Evolutionary conservation across 345 rosid genomes (phyloP).

Genomic region (Excoecaria cochinchinensis): DNA sequence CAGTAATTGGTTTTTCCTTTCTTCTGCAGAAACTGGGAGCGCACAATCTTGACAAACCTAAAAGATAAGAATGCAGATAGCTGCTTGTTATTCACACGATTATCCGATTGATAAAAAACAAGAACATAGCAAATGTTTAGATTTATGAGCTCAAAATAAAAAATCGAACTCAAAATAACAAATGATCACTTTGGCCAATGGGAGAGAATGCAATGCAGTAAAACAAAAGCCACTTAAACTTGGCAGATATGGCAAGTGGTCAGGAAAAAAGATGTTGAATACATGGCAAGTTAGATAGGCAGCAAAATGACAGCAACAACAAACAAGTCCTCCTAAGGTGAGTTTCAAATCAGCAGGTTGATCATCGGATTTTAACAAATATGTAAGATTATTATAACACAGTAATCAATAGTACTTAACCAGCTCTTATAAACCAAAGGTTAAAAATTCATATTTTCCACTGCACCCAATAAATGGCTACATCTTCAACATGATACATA

Average conservation of each 20-base stretch:
- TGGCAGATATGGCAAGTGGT: not conserved
- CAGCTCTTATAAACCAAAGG: too few relatives aligned
- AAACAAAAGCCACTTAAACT: not conserved
- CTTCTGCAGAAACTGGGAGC: conserved; percentile 35
- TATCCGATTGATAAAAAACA: not conserved
- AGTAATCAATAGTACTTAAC: not conserved
- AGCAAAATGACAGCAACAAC: not conserved
- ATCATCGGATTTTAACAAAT: not conserved
- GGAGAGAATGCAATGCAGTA: not conserved
- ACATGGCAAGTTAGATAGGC: not conserved
- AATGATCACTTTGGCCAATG: not conserved
- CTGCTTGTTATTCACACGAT: not conserved
- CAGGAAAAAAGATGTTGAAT: not conserved
- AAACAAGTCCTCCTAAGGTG: not conserved
- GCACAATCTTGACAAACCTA: conserved; percentile 47
- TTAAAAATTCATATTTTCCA: not conserved
- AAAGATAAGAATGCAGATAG: not conserved
- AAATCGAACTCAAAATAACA: not conserved
- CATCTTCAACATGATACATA: not conserved
- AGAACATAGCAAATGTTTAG: not conserved
- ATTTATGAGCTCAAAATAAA: not conserved
- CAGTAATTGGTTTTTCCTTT: conserved; percentile 37
- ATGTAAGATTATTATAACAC: not conserved
- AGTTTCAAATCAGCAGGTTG: not conserved
- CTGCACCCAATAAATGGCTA: not conserved